Base-by-base conservation (phyloP, 2,329 filamentous ascomycete species). In the Didymella pinodella region DNA sequence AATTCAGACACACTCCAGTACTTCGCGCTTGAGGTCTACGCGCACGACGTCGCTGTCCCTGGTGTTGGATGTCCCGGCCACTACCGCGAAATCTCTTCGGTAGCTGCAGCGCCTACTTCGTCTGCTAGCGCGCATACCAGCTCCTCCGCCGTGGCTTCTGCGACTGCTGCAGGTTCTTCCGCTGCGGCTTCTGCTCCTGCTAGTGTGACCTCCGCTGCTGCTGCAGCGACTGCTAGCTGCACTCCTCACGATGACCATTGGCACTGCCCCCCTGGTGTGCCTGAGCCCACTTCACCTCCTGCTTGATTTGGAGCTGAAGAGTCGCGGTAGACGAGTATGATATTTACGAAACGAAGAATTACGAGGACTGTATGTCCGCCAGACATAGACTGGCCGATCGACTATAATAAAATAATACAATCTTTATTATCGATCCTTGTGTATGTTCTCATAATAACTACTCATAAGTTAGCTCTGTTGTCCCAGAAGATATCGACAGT, bases 1-100 rank as follows among this genome's bases (percentile, higher is more conserved):
- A 88, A 91, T 75, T 87, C 84, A 31, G 83, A 89, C 62, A 82
- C 84, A 0, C 79, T 91, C 41, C 86, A 89, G 75, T 89, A 88
- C 74, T 91, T 91, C 71, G 88, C 89, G 4, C 82, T 89, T 7
- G 87, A 90, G 58, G 86, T 81, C 1, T 91, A 88, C 73, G 88
- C 87, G 0, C 86, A 83, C 63, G 88, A 90, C 59, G 81, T 90
- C 66, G 85, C 85, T 7, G 78, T 85, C 5, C 88, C 88, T 0
- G 87, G 88, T 0, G 80, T 83, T 28, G 88, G 88, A 0, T 90
- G 88, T 71, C 72, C 83, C 0, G 87, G 87, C 3, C 78, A 65
- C 7, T 69, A 62, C 55, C 57, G 60, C 43, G 47, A 65, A 12
- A 64, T 66, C 7, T 50, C 63, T 7, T 45, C 50, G 4, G 47